Base-by-base conservation (phyloP, 202 grass and related monocot genomes). In the Panicum virgatum region DNA sequence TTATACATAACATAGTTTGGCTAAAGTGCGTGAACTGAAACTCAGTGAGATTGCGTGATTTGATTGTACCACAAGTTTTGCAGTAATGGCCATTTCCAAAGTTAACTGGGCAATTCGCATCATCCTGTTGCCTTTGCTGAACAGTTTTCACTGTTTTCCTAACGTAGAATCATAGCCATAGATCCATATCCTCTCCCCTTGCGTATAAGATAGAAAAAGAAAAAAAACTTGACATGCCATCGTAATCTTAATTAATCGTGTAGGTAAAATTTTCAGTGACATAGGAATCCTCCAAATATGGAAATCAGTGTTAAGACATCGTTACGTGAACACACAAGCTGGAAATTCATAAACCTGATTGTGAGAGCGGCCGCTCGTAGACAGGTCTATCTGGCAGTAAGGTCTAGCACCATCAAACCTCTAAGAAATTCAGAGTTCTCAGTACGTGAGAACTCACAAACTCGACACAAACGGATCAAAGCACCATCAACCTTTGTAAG, bases 361-460 rank as follows among this genome's bases (percentile, higher is more conserved):
- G 22, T 32, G 54, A 39, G 26, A 29, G 52, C 15, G 56, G 62
- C 36, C 52, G 1, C 44, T 29, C 10, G 9, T 62, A 54, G 27
- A 56, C 36, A 82, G 25, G 43, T 43, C 62, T 37, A 37, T 72
- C 69, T 70, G 44, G 36, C 64, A 62, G 18, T n/a, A 50, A 76
- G 66, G 57, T 74, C 76, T 20, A 62, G 18, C 63, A n/a, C 25
- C 34, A 81, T 29, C 52, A 81, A 81, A 43, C 22, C 61, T 61
- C 11, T 61, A 68, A 76, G 60, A 76, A 70, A 71, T 53, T 14
- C 8, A 73, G 72, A 77, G 72, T 27, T 77, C 72, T 78, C 72
- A 82, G 66, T 73, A 85, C 4, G 6, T 12, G 66, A 85, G 66
- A 82, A 82, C 77, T 63, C 77, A 16, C 13, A 75, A 45, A 68